A percentile compares a stretch with the other conserved stretches of the same genome.
These are phyloP conservation scores for Lentinula raphanica DNA, from an alignment of 768 basidiomycete genomes.

Conservation along the genomic window DNA sequence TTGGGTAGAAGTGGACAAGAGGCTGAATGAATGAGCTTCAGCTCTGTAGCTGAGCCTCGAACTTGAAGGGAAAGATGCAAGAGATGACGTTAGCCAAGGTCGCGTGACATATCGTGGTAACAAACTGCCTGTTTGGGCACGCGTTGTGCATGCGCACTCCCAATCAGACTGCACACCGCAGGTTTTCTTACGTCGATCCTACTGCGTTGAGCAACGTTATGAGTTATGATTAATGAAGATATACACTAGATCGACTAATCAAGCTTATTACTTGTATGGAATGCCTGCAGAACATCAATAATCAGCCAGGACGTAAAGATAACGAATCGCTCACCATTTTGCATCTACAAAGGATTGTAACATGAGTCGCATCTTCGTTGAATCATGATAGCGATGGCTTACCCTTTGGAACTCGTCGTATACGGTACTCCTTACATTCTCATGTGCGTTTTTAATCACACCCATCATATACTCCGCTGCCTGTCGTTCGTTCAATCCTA, in stretches of 20 bases:
- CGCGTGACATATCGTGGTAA: neutral
- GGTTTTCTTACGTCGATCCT: neutral
- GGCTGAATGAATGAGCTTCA: neutral
- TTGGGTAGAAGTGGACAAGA: neutral
- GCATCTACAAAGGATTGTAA: neutral
- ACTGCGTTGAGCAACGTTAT: neutral
- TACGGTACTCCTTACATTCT: conserved; percentile 87
- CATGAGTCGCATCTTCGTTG: neutral
- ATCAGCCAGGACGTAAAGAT: neutral
- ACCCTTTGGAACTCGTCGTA: conserved; percentile 96
- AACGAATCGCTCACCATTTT: neutral
- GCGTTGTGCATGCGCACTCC: neutral
- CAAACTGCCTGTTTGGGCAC: neutral
- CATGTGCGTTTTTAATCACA: conserved; percentile 86
- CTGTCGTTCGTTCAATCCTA: conserved; percentile 77
- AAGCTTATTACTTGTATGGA: neutral
- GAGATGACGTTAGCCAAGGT: neutral
- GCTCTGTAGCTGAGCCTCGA: neutral
- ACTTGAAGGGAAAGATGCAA: neutral
- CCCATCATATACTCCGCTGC: conserved; percentile 94
- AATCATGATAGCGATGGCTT: neutral
- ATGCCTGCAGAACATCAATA: neutral
- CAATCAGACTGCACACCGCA: neutral
- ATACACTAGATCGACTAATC: neutral
- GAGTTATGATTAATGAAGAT: too few species aligned